Percentiles rank a stretch among this genome's conserved stretches.
Evolutionary conservation across 1,139 yeast species (phyloP).

Genomic region (Sugiyamaella sp.): DNA sequence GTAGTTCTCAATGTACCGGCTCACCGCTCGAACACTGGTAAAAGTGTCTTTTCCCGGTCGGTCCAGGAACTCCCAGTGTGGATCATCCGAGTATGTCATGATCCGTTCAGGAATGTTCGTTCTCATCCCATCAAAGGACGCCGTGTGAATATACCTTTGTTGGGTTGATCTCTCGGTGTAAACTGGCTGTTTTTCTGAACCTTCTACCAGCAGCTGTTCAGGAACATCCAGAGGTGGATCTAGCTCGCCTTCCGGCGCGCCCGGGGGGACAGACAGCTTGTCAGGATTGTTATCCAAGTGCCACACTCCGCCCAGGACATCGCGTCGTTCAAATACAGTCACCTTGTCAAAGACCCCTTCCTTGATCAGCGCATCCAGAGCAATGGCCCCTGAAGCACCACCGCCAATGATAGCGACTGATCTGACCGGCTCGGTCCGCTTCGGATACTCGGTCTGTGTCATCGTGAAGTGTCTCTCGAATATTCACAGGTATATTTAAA

Average conservation of each 20-base stretch:
- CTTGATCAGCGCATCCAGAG: conserved; percentile 19
- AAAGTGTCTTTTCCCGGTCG: conserved; percentile 20
- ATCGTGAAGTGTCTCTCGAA: conserved; percentile 3
- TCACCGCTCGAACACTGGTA: conserved; percentile 17
- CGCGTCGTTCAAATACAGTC: conserved; percentile 22
- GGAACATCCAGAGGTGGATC: conserved; percentile 20
- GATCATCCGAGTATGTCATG: conserved; percentile 21
- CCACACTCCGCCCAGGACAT: conserved; percentile 25
- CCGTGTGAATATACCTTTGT: conserved; percentile 20
- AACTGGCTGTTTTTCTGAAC: background rate
- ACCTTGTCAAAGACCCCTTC: conserved; percentile 23
- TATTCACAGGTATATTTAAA: too few relatives aligned
- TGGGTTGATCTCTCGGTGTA: conserved; percentile 6
- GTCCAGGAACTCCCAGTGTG: conserved; percentile 18
- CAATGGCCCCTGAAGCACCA: conserved; percentile 24
- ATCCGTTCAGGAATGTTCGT: conserved; percentile 21
- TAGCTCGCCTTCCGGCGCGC: conserved; percentile 16
- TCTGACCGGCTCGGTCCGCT: conserved; percentile 17
- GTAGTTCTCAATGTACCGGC: conserved; percentile 16
- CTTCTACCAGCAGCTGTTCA: conserved; percentile 2
- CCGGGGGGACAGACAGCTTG: conserved; percentile 18
- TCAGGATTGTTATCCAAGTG: conserved; percentile 17
- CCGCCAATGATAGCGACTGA: conserved; percentile 26
- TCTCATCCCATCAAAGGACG: conserved; percentile 20
- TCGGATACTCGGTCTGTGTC: conserved; percentile 15